Base-by-base conservation (phyloP, 2,329 filamentous ascomycete genomes). In the Parascedosporium putredinis region DNA sequence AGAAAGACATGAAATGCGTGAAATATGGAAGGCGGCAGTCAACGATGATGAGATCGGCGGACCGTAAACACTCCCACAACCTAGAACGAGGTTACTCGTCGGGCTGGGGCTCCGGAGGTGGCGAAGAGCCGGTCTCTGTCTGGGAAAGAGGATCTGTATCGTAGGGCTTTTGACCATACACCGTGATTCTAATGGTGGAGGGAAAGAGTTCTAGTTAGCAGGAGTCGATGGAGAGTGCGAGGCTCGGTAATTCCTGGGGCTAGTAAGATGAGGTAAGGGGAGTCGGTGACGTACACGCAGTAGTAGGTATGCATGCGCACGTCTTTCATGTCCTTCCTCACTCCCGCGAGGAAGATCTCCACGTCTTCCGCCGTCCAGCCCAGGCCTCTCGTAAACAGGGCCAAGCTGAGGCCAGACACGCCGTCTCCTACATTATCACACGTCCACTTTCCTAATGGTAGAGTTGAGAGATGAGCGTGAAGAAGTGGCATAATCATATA, bases 371-470 rank as follows among this genome's bases (percentile, higher is more conserved):
- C 55, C 0, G 55, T 55, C 64, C 63, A 65, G 10, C 58, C 58
- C 23, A 63, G 53, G 3, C 54, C 55, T 29, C 62, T 59, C 7
- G 63, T 64, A 50, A 64, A 61, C 18, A 65, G 52, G 3, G 59
- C 58, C 55, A 66, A 57, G 14, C 55, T 58, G 50, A 65, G 55
- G 14, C 56, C 63, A 40, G 65, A 60, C n/a, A 62, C 44, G 9
- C 57, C 57, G 4, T 52, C 51, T 24, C 55, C 46, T 12, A 59
- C 44, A 27, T 53, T 51, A 16, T 53, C 50, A 10, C 48, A 46
- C 14, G 47, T 50, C 60, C 64, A 65, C 5, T 54, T 52, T 7
- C 67, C 66, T 53, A 27, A 6, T 12, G 16, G 38, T 3, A 20
- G 3, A 43, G 12, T 5, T 2, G 22, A 3, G 4, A 3, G 20